These are phyloP conservation scores for Fusarium sterilihyphosum DNA, from an alignment of 2,329 filamentous ascomycete genomes.

Conservation along the genomic window DNA sequence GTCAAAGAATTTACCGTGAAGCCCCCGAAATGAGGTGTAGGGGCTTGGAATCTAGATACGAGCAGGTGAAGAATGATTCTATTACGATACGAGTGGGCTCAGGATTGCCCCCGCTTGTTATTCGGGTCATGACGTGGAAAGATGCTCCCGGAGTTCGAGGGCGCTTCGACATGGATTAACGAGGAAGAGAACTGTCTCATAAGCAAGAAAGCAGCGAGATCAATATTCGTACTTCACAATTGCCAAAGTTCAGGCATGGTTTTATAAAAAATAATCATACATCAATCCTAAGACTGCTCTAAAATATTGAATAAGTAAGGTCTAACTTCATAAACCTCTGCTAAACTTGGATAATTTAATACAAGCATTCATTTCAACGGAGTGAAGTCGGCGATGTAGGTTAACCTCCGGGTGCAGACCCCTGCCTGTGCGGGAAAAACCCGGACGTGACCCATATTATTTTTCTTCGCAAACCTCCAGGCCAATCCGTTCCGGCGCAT, in stretches of 20 bases:
- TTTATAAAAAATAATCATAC: too few relatives aligned
- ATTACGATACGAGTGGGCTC: fast-evolving
- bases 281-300: too few relatives aligned
- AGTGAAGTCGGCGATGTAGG: constrained; percentile 10
- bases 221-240: neutral
- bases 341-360: neutral
- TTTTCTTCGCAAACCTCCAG: constrained; percentile 29
- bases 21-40: neutral
- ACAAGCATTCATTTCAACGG: neutral
- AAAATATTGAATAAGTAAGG: neutral
- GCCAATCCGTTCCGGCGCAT: constrained; percentile 39
- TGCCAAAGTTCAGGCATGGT: too few relatives aligned
- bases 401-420: neutral
- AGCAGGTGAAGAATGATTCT: fast-evolving
- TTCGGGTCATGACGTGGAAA: neutral
- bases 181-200: neutral
- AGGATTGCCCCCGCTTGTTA: neutral
- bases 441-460: constrained; percentile 19
- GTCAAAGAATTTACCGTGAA: neutral
- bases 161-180: neutral
- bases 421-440: constrained; percentile 27
- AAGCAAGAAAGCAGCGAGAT: neutral
- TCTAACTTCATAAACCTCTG: too few relatives aligned
- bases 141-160: neutral
- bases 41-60: neutral